Base-by-base conservation (phyloP, 108 stramenopile genomes). In the Licmophora abbreviata region DNA sequence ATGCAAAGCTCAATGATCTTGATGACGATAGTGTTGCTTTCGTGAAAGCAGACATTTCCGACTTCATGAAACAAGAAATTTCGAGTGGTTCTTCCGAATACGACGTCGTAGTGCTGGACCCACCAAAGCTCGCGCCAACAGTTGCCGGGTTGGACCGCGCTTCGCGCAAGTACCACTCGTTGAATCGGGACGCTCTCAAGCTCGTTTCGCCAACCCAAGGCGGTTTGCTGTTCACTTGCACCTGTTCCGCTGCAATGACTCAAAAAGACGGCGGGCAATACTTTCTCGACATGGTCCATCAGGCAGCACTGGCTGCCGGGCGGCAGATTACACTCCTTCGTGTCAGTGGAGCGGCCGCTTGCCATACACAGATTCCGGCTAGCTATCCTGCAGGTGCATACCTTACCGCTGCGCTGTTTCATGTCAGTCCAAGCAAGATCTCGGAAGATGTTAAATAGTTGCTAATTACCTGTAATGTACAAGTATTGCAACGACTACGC, bases 181-280 rank as follows among this genome's bases (percentile, higher is more conserved):
- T 97, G 22, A 97, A 97, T 51, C 65, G 83, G 42, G 88, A 89
- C 59, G 94, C 91, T 22, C 71, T 97, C 51, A 81, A 87, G 45
- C 56, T 93, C 3, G 70, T 88, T 22, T 48, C 59, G 34, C 59
- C 63, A 18, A 45, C 49, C 15, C 41, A 64, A 11, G 96, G 96
- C 28, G 94, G 96, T 8, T 63, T 94, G 30, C 64, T 97, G 6
- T 54, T 97, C 66, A 94, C 94, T 0, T 97, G 94, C 59, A 89
- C 94, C 23, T 97, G 96, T 51, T 83, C 81, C 32, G 83, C 88
- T 10, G 94, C 94, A 20, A 95, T 97, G 95, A 90, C 93, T 7
- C 93, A 94, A 56, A 74, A 83, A 22, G 85, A 89, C 44, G 92
- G 86, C 1, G 93, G 38, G 18, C 77, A 82, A 29, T 83, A 60